Conservation (phyloP, 2,329 filamentous ascomycete species). For the Fusarium coicis region DNA sequence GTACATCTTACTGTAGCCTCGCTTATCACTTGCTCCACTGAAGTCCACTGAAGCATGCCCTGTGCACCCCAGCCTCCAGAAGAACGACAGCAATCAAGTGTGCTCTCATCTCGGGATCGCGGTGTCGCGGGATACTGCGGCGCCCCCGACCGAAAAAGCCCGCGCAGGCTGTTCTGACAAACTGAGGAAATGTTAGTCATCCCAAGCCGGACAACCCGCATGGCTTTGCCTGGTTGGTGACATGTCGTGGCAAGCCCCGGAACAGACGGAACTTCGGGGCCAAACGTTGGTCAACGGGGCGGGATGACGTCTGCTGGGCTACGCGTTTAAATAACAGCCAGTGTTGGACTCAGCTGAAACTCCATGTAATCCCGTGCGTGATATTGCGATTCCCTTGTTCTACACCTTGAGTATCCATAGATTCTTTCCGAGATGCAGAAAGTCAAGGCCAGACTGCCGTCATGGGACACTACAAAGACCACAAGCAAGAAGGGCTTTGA, state of each 20-base stretch:
- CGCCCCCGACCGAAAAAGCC: neutral
- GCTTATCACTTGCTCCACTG: neutral
- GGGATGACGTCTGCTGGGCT: constrained; percentile 21
- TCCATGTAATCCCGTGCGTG: neutral
- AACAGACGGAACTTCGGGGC: constrained; percentile 6
- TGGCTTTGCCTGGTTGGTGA: neutral
- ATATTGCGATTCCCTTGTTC: neutral
- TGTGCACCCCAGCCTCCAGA: neutral
- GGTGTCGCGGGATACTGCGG: neutral
- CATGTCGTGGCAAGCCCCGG: constrained; percentile 5
- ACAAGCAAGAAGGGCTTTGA: constrained; percentile 75
- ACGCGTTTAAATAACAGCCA: constrained; percentile 3
- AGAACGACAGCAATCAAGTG: neutral
- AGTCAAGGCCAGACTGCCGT: constrained; percentile 48
- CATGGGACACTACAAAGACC: constrained; percentile 66
- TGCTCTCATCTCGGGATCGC: neutral
- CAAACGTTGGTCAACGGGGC: neutral
- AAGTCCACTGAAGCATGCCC: neutral
- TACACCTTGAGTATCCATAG: accelerated
- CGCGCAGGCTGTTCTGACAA: no score
- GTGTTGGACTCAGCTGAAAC: neutral
- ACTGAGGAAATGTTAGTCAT: neutral
- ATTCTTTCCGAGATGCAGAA: constrained; percentile 47
- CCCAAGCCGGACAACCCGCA: constrained; percentile 8
- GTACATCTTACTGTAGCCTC: neutral